phyloP scores from a whole-genome alignment of 2,329 filamentous ascomycete species.

The Sporothrix luriei region DNA sequence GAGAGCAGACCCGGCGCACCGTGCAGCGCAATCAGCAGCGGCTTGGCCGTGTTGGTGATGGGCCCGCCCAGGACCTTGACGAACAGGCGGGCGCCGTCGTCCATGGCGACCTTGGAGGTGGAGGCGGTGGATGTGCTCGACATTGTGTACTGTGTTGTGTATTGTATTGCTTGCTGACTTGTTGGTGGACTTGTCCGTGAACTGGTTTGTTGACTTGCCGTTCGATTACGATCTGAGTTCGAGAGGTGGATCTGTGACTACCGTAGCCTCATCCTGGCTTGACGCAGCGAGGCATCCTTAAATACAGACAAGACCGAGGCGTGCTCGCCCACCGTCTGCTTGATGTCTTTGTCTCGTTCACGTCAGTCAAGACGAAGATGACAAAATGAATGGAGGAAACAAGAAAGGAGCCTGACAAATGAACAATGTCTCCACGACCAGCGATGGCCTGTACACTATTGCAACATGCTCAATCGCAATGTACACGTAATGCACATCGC shows the following conservation, averaged over 20 bases:
- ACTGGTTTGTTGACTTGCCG: too few species aligned
- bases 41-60: slow-evolving; percentile 14
- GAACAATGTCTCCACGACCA: background rate
- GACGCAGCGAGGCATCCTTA: background rate
- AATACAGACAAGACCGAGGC: background rate
- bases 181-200: background rate
- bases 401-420: background rate
- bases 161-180: background rate
- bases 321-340: background rate
- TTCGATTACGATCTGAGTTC: too few species aligned
- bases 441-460: background rate
- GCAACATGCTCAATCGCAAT: background rate
- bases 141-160: background rate
- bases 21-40: slow-evolving; percentile 2
- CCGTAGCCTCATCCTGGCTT: background rate
- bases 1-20: slow-evolving; percentile 7
- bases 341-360: background rate
- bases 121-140: background rate
- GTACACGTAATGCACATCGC: background rate
- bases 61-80: slow-evolving; percentile 20
- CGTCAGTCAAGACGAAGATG: background rate
- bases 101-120: slow-evolving; percentile 6
- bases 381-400: background rate
- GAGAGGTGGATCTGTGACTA: background rate
- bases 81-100: slow-evolving; percentile 5